Evolutionary conservation across 2,329 filamentous ascomycete genomes (phyloP).

Genomic region (Hirsutella thompsonii): DNA sequence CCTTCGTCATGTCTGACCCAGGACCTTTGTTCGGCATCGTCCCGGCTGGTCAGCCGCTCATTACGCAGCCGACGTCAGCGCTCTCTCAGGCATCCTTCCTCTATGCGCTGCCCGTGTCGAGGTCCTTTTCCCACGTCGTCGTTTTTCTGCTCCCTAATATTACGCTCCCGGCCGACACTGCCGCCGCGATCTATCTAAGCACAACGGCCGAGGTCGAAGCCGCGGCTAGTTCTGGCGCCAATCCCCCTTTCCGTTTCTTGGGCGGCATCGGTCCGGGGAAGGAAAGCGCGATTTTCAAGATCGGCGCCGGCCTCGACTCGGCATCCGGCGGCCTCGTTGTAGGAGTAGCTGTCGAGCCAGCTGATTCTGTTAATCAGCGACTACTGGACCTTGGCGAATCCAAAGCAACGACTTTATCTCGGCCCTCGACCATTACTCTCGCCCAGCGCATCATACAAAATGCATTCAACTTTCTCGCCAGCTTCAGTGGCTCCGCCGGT

Average conservation of each 20-base stretch:
- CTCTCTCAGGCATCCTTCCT: conserved; percentile 43
- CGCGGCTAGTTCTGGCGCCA: conserved; percentile 24
- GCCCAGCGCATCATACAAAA: conserved; percentile 93
- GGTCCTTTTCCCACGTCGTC: conserved; percentile 66
- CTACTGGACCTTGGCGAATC: conserved; percentile 42
- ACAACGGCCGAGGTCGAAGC: conserved; percentile 31
- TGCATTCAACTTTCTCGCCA: conserved; percentile 90
- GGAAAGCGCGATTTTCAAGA: conserved; percentile 81
- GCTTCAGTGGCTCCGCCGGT: conserved; percentile 58
- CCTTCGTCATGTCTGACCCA: conserved; percentile 24
- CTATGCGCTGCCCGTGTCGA: conserved; percentile 33
- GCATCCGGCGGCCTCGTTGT: conserved; percentile 47
- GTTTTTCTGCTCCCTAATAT: conserved; percentile 79
- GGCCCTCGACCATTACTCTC: conserved; percentile 59
- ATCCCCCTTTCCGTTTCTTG: conserved; percentile 64
- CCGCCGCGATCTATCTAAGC: conserved; percentile 79
- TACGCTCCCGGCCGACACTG: conserved; percentile 58
- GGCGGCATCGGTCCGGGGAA: conserved; percentile 85
- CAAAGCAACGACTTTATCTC: conserved; percentile 13
- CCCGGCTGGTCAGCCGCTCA: conserved; percentile 44
- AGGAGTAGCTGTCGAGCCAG: conserved; percentile 72
- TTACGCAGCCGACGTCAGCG: conserved; percentile 38
- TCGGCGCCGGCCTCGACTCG: conserved; percentile 27
- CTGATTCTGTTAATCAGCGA: conserved; percentile 55
- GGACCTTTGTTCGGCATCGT: conserved; percentile 41